Percentiles rank a stretch among this genome's conserved stretches.
Evolutionary conservation across 306 rosid genomes (phyloP).

Genomic region (Corylus avellana): DNA sequence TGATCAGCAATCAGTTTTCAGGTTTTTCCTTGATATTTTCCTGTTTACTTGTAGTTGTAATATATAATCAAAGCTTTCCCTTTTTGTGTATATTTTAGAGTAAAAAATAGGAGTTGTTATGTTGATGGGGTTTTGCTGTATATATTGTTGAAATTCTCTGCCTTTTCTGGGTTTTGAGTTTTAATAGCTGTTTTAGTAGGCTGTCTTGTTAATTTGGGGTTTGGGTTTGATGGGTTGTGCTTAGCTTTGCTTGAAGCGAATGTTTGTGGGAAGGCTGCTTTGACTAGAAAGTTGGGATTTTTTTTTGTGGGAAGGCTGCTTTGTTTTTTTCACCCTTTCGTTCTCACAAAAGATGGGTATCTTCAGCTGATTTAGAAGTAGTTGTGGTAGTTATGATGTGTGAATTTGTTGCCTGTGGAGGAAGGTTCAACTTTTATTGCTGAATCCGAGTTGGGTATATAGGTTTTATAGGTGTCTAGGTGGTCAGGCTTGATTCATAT

Average conservation of each 20-base stretch:
- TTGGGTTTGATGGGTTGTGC: conserved; percentile 31
- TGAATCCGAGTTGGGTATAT: conserved; percentile 10
- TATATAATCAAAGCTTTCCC: background rate
- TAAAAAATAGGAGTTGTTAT: background rate
- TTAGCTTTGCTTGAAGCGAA: conserved; percentile 35
- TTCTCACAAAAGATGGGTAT: background rate
- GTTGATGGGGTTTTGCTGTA: conserved; percentile 18
- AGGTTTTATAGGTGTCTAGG: conserved; percentile 8
- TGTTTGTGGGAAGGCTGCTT: conserved; percentile 23
- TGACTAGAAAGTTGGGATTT: conserved; percentile 17
- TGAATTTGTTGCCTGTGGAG: background rate
- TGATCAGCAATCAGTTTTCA: conserved; percentile 26
- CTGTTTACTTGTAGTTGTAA: background rate
- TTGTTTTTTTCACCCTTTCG: conserved; percentile 16
- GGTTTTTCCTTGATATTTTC: conserved; percentile 7
- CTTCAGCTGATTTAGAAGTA: background rate
- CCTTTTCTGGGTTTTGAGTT: conserved; percentile 19
- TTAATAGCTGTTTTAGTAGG: background rate
- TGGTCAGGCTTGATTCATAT: background rate
- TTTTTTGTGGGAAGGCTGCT: conserved; percentile 15
- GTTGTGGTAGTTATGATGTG: background rate
- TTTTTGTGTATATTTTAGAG: background rate
- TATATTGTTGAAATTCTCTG: background rate
- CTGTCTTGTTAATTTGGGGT: conserved; percentile 16
- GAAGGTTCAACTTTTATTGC: conserved; percentile 14